These are phyloP conservation scores for Thozetella sp. DNA, from an alignment of 495 filamentous ascomycete species.

Conservation along the genomic window DNA sequence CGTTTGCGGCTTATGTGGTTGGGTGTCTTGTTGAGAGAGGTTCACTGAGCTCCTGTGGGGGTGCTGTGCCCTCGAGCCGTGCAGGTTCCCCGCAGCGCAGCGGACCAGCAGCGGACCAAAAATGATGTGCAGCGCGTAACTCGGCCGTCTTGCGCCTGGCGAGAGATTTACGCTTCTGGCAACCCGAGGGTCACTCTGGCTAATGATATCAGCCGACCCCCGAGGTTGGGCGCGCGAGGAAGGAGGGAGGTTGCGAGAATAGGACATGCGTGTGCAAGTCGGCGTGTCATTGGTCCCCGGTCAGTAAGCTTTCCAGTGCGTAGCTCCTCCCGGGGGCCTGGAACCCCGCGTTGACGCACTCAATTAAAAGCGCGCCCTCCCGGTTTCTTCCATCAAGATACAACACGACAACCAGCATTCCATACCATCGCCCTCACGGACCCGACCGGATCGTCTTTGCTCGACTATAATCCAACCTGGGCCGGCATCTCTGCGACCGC, in stretches of 20 bases:
- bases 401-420: not conserved
- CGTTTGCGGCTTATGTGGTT: too few relatives aligned
- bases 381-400: not conserved
- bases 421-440: too few relatives aligned
- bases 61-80: not conserved
- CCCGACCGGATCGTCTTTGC: too few relatives aligned
- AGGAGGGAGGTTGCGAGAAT: not conserved
- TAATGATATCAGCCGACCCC: not conserved
- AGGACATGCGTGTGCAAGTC: not conserved
- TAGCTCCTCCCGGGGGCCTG: not conserved
- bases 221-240: not conserved
- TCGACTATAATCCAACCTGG: too few relatives aligned
- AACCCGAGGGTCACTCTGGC: not conserved
- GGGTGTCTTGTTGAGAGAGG: too few relatives aligned
- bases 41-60: not conserved
- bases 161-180: not conserved
- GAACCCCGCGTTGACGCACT: constrained; percentile 1
- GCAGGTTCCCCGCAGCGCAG: not conserved
- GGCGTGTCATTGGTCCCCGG: not conserved
- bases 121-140: not conserved
- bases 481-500: too few relatives aligned
- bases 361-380: not conserved
- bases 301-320: not conserved
- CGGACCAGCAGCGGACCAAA: too few relatives aligned
- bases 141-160: not conserved